Conservation (phyloP, 73 alveolate species). For the Paramecium caudatum region DNA sequence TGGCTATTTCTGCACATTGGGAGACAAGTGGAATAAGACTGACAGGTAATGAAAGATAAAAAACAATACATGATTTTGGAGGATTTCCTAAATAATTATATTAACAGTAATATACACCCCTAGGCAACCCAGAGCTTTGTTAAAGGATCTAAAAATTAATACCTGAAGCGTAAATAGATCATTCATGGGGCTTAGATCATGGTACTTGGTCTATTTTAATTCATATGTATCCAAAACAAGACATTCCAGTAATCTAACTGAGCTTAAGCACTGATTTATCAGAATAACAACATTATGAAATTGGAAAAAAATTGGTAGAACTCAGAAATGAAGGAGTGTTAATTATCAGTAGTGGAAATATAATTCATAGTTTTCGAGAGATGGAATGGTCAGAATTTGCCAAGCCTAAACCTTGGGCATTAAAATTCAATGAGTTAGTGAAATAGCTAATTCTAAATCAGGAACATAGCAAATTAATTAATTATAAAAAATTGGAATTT, state of each 20-base stretch:
- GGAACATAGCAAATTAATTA: constrained; percentile 17
- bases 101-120: constrained; percentile 30
- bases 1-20: constrained; percentile 70
- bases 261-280: neutral
- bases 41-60: constrained; percentile 28
- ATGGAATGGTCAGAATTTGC: constrained; percentile 41
- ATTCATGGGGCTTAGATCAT: constrained; percentile 74
- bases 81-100: constrained; percentile 68
- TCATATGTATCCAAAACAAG: constrained; percentile 54
- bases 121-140: constrained; percentile 25
- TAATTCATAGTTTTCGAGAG: constrained; percentile 33
- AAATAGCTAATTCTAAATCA: neutral
- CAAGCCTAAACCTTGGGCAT: constrained; percentile 61
- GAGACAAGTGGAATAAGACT: constrained; percentile 50
- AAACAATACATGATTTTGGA: constrained; percentile 71
- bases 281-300: constrained; percentile 45
- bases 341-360: constrained; percentile 59
- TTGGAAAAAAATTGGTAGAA: constrained; percentile 17
- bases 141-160: constrained; percentile 56
- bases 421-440: constrained; percentile 5
- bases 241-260: constrained; percentile 55
- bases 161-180: constrained; percentile 60
- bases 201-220: constrained; percentile 59
- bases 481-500: constrained; percentile 32
- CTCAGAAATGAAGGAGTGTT: constrained; percentile 15